A percentile compares a stretch with the other conserved stretches of the same genome.
Conservation (phyloP, 2,329 filamentous ascomycete species). For the Penicillium psychrosexuale region DNA sequence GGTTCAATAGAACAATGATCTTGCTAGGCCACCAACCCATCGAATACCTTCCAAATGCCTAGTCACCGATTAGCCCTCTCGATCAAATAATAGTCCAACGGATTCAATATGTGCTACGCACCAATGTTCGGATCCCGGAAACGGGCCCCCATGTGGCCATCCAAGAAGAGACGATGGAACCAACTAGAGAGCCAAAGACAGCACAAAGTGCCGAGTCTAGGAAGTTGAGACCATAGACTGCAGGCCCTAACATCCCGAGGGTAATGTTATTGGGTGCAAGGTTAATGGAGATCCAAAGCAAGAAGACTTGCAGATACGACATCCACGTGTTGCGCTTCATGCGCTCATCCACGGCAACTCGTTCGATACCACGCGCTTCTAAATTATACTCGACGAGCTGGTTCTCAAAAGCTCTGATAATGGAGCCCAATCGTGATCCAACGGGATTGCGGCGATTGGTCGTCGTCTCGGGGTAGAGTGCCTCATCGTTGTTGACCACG, state of each 20-base stretch:
- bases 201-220: constrained; percentile 55
- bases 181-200: constrained; percentile 57
- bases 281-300: constrained; percentile 63
- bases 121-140: constrained; percentile 62
- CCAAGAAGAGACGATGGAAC: constrained; percentile 56
- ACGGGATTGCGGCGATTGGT: constrained; percentile 18
- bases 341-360: constrained; percentile 55
- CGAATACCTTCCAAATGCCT: constrained; percentile 58
- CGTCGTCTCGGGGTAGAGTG: constrained; percentile 7
- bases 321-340: constrained; percentile 50
- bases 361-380: constrained; percentile 59
- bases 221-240: constrained; percentile 58
- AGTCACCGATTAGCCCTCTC: neutral
- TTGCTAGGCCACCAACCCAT: constrained; percentile 67
- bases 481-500: constrained; percentile 19
- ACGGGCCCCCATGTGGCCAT: constrained; percentile 61
- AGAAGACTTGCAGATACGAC: constrained; percentile 55
- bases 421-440: constrained; percentile 28
- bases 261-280: constrained; percentile 63
- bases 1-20: constrained; percentile 60
- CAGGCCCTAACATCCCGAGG: constrained; percentile 61
- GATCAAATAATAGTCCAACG: neutral
- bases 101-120: constrained; percentile 22
- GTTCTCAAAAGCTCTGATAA: constrained; percentile 38
- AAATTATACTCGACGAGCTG: constrained; percentile 46